phyloP scores from a whole-genome alignment of 768 basidiomycete genomes.

The Lanmaoa pseudosensibilis region DNA sequence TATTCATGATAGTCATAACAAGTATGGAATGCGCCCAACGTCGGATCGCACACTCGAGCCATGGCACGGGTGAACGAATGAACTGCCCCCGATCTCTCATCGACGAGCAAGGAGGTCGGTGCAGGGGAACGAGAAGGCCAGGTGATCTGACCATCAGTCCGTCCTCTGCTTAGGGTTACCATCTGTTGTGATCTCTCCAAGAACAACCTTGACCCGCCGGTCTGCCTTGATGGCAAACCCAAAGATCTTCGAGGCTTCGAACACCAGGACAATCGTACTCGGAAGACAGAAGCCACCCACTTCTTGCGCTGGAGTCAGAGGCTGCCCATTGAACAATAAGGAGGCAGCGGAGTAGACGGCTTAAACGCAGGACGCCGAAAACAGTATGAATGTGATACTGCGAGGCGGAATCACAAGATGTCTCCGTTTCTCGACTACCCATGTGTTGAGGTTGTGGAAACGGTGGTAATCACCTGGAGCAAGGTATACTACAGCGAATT shows the following conservation, averaged over 20 bases:
- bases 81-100: background rate
- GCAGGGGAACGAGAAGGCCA: too few species aligned
- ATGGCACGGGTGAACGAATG: background rate
- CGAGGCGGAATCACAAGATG: slow-evolving; percentile 82
- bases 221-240: slow-evolving; percentile 69
- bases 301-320: slow-evolving; percentile 84
- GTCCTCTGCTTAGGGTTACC: slow-evolving; percentile 33
- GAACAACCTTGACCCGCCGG: slow-evolving; percentile 74
- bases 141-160: slow-evolving; percentile 18
- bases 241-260: slow-evolving; percentile 88
- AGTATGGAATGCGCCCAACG: background rate
- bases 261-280: slow-evolving; percentile 96
- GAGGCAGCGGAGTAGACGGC: slow-evolving; percentile 89
- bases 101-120: background rate
- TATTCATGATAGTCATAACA: too few species aligned
- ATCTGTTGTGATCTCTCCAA: slow-evolving; percentile 22
- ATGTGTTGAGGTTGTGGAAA: slow-evolving; percentile 92
- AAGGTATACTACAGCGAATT: slow-evolving; percentile 94
- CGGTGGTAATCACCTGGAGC: slow-evolving; percentile 98
- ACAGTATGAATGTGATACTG: too few species aligned
- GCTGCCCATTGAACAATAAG: slow-evolving; percentile 81
- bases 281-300: slow-evolving; percentile 97
- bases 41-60: background rate
- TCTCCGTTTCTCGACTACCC: slow-evolving; percentile 94
- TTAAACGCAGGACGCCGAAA: too few species aligned